These are phyloP conservation scores for Marsdenia floribunda DNA, from an alignment of 257 asterid genomes.

Conservation along the genomic window DNA sequence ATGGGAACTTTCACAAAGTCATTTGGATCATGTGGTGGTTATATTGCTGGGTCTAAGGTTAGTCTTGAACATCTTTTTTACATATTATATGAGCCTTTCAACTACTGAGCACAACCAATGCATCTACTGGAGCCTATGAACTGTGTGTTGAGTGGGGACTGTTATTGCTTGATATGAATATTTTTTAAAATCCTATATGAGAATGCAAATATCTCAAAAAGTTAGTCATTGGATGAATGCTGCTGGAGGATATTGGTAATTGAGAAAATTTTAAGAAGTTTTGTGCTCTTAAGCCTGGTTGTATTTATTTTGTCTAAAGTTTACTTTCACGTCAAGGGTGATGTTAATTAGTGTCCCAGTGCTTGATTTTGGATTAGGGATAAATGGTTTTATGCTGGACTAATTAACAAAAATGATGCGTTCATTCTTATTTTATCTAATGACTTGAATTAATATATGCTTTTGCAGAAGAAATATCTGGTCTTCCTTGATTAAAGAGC, in stretches of 20 bases:
- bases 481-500: background rate
- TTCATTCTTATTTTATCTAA: background rate
- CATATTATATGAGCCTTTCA: background rate
- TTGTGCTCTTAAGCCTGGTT: background rate
- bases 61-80: slow-evolving; percentile 17
- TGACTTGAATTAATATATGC: background rate
- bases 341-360: background rate
- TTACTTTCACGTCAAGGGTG: background rate
- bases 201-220: background rate
- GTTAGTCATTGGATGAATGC: background rate
- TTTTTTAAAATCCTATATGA: background rate
- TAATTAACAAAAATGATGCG: background rate
- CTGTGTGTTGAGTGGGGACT: background rate
- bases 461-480: background rate
- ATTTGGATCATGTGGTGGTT: slow-evolving; percentile 98
- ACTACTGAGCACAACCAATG: background rate
- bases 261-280: background rate
- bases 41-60: slow-evolving; percentile 96
- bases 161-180: background rate
- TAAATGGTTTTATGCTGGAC: background rate
- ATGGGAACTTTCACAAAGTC: slow-evolving; percentile 99
- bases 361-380: background rate
- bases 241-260: background rate
- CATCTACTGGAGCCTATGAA: background rate
- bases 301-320: background rate